Evolutionary conservation across 352 stramenopile genomes (phyloP).

Genomic region (Pythium sukuiense): DNA sequence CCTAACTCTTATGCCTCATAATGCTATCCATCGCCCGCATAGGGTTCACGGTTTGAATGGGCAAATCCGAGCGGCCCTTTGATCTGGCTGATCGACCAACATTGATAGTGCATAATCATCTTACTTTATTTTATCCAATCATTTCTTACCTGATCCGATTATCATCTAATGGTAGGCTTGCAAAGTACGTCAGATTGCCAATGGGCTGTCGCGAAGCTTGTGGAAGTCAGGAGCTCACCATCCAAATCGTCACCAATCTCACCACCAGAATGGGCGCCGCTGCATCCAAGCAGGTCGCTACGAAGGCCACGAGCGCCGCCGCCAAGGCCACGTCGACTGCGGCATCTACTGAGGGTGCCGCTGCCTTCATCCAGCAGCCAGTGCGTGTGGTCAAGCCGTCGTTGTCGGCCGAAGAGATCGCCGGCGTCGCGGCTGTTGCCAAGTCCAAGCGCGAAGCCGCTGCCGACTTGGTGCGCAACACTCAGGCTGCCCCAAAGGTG

Average conservation of each 20-base stretch:
- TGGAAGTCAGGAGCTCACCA: conserved; percentile 2
- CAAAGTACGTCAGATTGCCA: background rate
- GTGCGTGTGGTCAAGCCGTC: conserved; percentile 21
- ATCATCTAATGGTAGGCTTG: background rate
- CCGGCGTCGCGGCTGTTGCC: conserved; percentile 2
- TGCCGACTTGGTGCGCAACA: conserved; percentile 16
- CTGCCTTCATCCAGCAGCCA: background rate
- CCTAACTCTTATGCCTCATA: background rate
- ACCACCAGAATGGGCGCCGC: conserved; percentile 31
- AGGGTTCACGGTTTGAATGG: no score
- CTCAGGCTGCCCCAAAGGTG: conserved; percentile 15
- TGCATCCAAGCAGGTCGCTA: conserved; percentile 20
- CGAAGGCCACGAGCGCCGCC: conserved; percentile 13
- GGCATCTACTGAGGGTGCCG: background rate
- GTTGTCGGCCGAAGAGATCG: conserved; percentile 18
- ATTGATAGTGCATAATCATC: conserved; percentile 4
- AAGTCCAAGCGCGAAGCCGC: conserved; percentile 8
- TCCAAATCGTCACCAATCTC: conserved; percentile 9
- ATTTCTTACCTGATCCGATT: background rate
- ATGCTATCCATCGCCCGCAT: background rate
- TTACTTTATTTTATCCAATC: background rate
- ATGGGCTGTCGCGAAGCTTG: conserved; percentile 1
- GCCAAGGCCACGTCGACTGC: conserved; percentile 8
- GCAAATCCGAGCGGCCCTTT: no score
- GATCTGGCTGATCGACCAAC: background rate